phyloP scores from a whole-genome alignment of 345 rosid genomes.

The Gossypium raimondii region DNA sequence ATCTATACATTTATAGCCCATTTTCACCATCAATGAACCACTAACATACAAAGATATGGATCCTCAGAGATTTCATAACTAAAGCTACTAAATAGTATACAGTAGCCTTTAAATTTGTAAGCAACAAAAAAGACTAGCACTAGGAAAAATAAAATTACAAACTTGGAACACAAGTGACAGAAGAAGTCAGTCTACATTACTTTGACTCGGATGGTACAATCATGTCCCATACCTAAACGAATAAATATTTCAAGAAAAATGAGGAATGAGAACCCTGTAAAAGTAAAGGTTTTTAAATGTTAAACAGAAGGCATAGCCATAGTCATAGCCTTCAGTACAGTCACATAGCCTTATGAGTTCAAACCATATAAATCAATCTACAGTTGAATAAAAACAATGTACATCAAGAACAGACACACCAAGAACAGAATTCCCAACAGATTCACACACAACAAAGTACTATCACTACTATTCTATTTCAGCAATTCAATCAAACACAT shows the following conservation, averaged over 20 bases:
- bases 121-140: background rate
- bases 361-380: background rate
- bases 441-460: conserved; percentile 1
- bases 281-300: conserved; percentile 1
- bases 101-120: background rate
- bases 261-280: too few relatives aligned
- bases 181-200: too few relatives aligned
- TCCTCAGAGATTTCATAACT: background rate
- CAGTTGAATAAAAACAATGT: background rate
- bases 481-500: background rate
- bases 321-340: background rate
- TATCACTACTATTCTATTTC: background rate
- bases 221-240: too few relatives aligned
- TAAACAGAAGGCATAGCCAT: background rate
- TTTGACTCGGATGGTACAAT: too few relatives aligned
- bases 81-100: background rate
- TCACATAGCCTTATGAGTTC: background rate
- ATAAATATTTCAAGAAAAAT: background rate
- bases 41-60: background rate
- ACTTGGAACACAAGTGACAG: background rate
- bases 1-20: background rate
- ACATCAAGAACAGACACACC: background rate
- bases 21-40: background rate
- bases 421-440: background rate
- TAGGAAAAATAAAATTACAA: background rate